phyloP scores from a whole-genome alignment of 1,284 basidiomycete species.

The Wallemia hederae region DNA sequence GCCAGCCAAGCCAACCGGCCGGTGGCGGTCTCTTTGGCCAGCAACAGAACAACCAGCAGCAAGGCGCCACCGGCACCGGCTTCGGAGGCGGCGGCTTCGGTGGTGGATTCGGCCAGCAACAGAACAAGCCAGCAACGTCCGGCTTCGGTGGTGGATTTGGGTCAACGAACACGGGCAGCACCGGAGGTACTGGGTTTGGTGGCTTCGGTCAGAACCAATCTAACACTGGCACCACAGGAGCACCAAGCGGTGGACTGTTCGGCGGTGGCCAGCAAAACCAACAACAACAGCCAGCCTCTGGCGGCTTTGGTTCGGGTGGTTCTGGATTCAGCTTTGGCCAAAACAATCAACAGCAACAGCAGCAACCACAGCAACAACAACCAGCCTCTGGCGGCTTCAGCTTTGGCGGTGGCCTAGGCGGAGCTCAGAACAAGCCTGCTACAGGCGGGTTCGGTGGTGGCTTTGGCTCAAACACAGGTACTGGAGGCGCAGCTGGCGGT shows the following conservation, averaged over 20 bases:
- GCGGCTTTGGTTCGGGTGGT: constrained; percentile 8
- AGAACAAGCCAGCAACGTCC: background rate
- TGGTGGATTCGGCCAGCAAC: background rate
- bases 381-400: constrained; percentile 14
- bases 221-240: constrained; percentile 2
- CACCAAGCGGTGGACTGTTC: constrained; percentile 21
- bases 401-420: constrained; percentile 9
- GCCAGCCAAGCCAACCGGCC: background rate
- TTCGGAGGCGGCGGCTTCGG: background rate
- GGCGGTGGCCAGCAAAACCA: constrained; percentile 16
- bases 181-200: background rate
- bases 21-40: background rate
- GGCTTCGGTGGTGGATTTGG: background rate
- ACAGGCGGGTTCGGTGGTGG: background rate
- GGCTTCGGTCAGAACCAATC: background rate
- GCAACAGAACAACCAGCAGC: background rate
- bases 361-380: constrained; percentile 13
- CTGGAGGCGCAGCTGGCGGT: background rate
- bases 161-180: background rate
- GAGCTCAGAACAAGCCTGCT: background rate
- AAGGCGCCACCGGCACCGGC: background rate
- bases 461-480: background rate
- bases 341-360: constrained; percentile 9
- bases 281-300: constrained; percentile 9
- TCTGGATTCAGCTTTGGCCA: constrained; percentile 7